phyloP scores from a whole-genome alignment of 2,329 filamentous ascomycete genomes.

The Calonectria crousiana region DNA sequence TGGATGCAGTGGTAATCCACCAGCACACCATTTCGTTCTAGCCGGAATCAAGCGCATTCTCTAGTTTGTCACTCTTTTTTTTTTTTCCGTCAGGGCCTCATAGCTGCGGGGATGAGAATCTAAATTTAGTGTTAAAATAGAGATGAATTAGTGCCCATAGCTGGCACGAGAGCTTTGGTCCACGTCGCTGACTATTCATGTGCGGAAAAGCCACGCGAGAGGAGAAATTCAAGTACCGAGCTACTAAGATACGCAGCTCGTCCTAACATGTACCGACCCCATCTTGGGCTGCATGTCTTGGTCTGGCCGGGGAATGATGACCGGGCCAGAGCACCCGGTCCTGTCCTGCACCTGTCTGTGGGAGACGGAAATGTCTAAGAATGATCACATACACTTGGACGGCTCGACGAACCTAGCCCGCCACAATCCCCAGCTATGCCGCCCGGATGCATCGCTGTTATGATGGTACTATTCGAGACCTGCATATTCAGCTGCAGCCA shows the following conservation, averaged over 20 bases:
- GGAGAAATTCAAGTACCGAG: not conserved
- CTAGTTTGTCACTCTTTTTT: not conserved
- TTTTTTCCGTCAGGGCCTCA: not conserved
- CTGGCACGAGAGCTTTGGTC: not conserved
- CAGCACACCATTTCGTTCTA: not conserved
- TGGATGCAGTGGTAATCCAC: not conserved
- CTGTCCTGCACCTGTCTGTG: not conserved
- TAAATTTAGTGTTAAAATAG: slow-evolving; percentile 8
- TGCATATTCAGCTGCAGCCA: not conserved
- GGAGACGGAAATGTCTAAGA: not conserved
- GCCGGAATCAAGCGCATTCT: not conserved
- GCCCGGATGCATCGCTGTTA: not conserved
- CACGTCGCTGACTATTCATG: not conserved
- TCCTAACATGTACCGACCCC: not conserved
- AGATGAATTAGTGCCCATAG: not conserved
- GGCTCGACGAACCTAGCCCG: not conserved
- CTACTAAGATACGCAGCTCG: not conserved
- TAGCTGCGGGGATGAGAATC: not conserved
- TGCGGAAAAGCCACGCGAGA: not conserved
- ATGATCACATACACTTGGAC: not conserved
- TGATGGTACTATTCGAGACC: not conserved
- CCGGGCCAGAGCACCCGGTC: not conserved
- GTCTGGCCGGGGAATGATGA: not conserved
- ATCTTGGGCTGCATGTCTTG: not conserved
- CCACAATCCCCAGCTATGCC: not conserved